Evolutionary conservation across 2,329 filamentous ascomycete species (phyloP).

Genomic region (Botrytis fabae): DNA sequence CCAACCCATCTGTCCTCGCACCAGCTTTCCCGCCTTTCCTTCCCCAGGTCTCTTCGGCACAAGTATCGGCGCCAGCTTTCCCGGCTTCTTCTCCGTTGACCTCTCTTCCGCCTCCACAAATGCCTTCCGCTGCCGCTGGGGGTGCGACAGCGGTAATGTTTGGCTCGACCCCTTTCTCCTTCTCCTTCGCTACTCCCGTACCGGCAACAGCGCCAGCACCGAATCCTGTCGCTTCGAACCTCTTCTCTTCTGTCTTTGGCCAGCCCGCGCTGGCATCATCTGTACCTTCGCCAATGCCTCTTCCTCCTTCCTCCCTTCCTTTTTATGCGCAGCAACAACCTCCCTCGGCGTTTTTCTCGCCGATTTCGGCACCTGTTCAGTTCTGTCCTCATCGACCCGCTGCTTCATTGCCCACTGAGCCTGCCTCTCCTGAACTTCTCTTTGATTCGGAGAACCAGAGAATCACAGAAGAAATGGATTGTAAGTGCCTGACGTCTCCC

Average conservation of each 20-base stretch:
- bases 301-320: neutral
- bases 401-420: neutral
- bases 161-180: neutral
- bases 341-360: neutral
- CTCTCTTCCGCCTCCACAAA: neutral
- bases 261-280: neutral
- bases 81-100: neutral
- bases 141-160: neutral
- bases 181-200: neutral
- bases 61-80: neutral
- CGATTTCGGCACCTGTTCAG: neutral
- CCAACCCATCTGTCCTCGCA: neutral
- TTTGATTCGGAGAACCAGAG: neutral
- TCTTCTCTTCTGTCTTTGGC: neutral
- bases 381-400: neutral
- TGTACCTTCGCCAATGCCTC: neutral
- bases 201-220: neutral
- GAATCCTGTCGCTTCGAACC: neutral
- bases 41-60: neutral
- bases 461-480: slow-evolving; percentile 3
- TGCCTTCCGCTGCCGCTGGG: too few relatives aligned
- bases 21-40: too few relatives aligned
- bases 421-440: neutral
- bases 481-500: neutral
- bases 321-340: neutral